phyloP scores from a whole-genome alignment of 1,139 yeast species.

The Yamadazyma blattariae region DNA sequence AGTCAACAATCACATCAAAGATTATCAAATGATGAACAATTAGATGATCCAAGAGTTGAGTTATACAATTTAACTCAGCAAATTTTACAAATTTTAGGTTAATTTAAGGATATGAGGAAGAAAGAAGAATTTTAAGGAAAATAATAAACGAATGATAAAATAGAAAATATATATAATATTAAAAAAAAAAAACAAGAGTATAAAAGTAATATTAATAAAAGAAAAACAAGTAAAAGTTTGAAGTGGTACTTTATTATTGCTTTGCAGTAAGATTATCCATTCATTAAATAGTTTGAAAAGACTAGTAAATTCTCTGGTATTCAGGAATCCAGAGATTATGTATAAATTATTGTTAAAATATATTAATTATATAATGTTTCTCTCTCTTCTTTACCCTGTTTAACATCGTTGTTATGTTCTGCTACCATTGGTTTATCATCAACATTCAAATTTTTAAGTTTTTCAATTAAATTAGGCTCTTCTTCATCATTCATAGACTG shows the following conservation, averaged over 20 bases:
- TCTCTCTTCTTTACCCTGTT: too few relatives aligned
- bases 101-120: slow-evolving; percentile 1
- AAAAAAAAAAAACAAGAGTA: too few relatives aligned
- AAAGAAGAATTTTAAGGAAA: too few relatives aligned
- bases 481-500: slow-evolving; percentile 6
- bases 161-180: too few relatives aligned
- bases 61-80: slow-evolving; percentile 78
- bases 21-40: slow-evolving; percentile 29
- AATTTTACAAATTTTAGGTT: slow-evolving; percentile 56
- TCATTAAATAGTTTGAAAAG: too few relatives aligned
- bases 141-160: too few relatives aligned
- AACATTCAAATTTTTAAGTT: slow-evolving; percentile 12
- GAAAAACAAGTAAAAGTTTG: too few relatives aligned
- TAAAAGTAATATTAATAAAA: too few relatives aligned
- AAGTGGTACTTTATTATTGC: too few relatives aligned
- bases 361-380: slow-evolving; percentile 3
- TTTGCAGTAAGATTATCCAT: too few relatives aligned
- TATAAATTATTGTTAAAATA: slow-evolving; percentile 4
- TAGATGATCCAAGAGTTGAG: slow-evolving; percentile 67
- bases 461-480: slow-evolving; percentile 4
- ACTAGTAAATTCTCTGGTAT: slow-evolving; percentile 1
- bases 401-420: too few relatives aligned
- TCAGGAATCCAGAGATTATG: slow-evolving; percentile 12
- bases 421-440: slow-evolving; percentile 1
- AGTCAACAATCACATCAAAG: slow-evolving; percentile 35